A percentile compares a stretch with the other conserved stretches of the same genome.
These are phyloP conservation scores for Vanrija humicola DNA, from an alignment of 1,284 basidiomycete species.

Conservation along the genomic window DNA sequence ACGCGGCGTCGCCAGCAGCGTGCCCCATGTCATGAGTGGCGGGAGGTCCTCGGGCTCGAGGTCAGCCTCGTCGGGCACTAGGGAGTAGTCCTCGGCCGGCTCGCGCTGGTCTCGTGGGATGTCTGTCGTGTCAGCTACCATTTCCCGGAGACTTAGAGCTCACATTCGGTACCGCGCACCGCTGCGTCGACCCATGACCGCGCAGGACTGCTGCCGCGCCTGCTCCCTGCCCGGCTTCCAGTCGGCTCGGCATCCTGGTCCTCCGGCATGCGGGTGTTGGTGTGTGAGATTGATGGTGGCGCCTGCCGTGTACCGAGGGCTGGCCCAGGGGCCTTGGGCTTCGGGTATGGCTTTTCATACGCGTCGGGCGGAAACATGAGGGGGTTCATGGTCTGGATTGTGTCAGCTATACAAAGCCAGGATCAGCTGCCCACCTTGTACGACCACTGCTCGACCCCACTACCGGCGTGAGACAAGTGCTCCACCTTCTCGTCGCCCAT, in stretches of 20 bases:
- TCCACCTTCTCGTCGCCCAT: slow-evolving; percentile 60
- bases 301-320: slow-evolving; percentile 51
- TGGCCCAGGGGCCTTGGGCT: background rate
- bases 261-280: slow-evolving; percentile 71
- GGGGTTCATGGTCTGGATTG: slow-evolving; percentile 56
- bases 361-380: slow-evolving; percentile 91
- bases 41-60: slow-evolving; percentile 74
- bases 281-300: slow-evolving; percentile 67
- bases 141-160: too few relatives aligned
- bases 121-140: slow-evolving; percentile 1
- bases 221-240: slow-evolving; percentile 52
- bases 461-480: slow-evolving; percentile 54
- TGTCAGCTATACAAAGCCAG: background rate
- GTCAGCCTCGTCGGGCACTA: slow-evolving; percentile 9
- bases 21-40: slow-evolving; percentile 91
- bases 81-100: background rate
- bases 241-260: slow-evolving; percentile 49
- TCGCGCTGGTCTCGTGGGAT: background rate
- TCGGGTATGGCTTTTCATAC: slow-evolving; percentile 69
- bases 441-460: slow-evolving; percentile 70
- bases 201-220: slow-evolving; percentile 71
- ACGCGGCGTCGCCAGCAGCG: slow-evolving; percentile 73
- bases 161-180: slow-evolving; percentile 63
- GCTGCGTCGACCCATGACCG: slow-evolving; percentile 82
- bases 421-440: slow-evolving; percentile 66